Conservation (phyloP, 305 asterid genomes). For the Striga hermonthica region DNA sequence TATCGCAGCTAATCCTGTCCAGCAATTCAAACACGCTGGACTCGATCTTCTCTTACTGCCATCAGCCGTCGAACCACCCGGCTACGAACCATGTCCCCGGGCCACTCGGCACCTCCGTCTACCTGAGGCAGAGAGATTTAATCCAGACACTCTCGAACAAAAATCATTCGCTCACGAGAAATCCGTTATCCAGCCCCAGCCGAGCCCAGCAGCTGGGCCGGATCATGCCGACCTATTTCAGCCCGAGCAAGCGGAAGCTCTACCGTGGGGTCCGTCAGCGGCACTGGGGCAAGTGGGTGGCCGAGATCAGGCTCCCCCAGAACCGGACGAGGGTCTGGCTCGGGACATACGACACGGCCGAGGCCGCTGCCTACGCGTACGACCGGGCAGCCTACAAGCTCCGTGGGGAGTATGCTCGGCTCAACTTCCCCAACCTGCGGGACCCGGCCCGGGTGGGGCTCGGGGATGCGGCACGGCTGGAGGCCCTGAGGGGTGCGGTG, state of each 20-base stretch:
- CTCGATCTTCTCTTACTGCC: slow-evolving; percentile 64
- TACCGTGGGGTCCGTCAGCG: slow-evolving; percentile 94
- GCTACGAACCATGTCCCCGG: slow-evolving; percentile 27
- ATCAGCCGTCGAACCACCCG: slow-evolving; percentile 30
- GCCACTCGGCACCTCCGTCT: slow-evolving; percentile 68
- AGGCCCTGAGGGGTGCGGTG: slow-evolving; percentile 58
- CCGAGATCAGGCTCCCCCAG: slow-evolving; percentile 84
- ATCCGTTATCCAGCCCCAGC: slow-evolving; percentile 26
- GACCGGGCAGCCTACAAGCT: slow-evolving; percentile 89
- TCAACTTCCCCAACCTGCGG: slow-evolving; percentile 66
- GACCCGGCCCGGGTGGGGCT: slow-evolving; percentile 60
- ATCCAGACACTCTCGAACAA: slow-evolving; percentile 40
- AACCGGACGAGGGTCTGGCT: slow-evolving; percentile 83
- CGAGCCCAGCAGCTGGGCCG: slow-evolving; percentile 1
- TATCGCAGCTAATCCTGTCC: slow-evolving; percentile 61
- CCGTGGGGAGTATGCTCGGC: slow-evolving; percentile 80
- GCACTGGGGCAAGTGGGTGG: slow-evolving; percentile 98
- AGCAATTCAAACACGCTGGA: slow-evolving; percentile 67
- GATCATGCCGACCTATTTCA: slow-evolving; percentile 17
- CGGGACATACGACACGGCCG: slow-evolving; percentile 82
- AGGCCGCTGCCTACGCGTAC: slow-evolving; percentile 87
- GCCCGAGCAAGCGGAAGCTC: slow-evolving; percentile 52
- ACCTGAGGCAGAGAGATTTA: slow-evolving; percentile 57
- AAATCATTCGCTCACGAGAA: slow-evolving; percentile 27
- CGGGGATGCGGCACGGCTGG: slow-evolving; percentile 41